Evolutionary conservation across 2,329 filamentous ascomycete species (phyloP), one percentile per base, ranked within the genome.

Genomic region (Ophiosphaerella herpotricha): DNA sequence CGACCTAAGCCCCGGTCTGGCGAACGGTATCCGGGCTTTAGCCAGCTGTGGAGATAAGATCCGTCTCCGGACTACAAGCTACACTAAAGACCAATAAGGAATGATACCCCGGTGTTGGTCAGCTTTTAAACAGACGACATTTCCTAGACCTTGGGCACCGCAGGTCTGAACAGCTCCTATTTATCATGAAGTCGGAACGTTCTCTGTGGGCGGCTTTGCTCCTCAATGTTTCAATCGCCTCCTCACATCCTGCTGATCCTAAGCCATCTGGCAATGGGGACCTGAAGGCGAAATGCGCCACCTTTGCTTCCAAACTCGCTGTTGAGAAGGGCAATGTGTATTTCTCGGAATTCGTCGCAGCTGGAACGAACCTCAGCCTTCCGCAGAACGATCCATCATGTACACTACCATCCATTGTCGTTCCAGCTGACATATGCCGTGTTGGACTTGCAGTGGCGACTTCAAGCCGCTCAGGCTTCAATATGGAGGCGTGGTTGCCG

Each of bases 401-500:
- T 48, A 55, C 46, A 14, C 54, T 57, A 7, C 39, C 63, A n/a
- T 60, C 48, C 40, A 66, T 71, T 37, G 43, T 66, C 7, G 66
- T 74, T 1, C 52, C 67, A 9, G 65, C 66, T 5, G 73, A 78
- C 50, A 60, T 76, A 5, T 77, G 76, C 53, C 70, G 76, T 7
- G 57, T 77, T n/a, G 61, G 66, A 4, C 66, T 77, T 39, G 66
- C 74, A 40, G 73, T 77, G 3, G 60, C 71, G 7, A 77, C 75
- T 1, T 73, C 71, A 5, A 60, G 67, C 21, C 64, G 69, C 35
- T 75, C 71, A 13, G 74, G 73, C 8, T 74, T 78, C 50, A 72
- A 63, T 7, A 71, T 78, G 63, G 77, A 79, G 58, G 72, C 75
- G 11, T 79, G 76, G 76, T 57, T 79, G 18, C 77, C 77, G 12